These are phyloP conservation scores for Favolaschia claudopus DNA, from an alignment of 768 basidiomycete genomes.

Conservation along the genomic window DNA sequence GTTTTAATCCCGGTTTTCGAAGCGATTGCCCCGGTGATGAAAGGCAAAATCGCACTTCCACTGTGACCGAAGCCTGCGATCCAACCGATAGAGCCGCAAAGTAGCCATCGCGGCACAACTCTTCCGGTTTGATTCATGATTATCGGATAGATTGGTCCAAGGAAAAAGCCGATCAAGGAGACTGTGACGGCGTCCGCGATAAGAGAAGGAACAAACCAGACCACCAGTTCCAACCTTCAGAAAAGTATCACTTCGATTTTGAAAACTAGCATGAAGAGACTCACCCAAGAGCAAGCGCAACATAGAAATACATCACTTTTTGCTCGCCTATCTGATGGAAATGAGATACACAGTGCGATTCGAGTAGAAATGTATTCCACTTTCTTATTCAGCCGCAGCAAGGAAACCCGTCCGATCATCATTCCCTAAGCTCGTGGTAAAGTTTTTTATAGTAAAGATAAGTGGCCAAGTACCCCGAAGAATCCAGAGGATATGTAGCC, in stretches of 20 bases:
- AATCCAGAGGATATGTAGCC: slow-evolving; percentile 59
- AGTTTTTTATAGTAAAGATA: background rate
- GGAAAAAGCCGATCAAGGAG: slow-evolving; percentile 65
- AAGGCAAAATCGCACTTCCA: slow-evolving; percentile 74
- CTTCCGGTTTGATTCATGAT: slow-evolving; percentile 75
- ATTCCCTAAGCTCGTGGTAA: slow-evolving; percentile 54
- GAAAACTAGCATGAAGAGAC: slow-evolving; percentile 17
- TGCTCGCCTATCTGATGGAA: slow-evolving; percentile 57
- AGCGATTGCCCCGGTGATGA: slow-evolving; percentile 73
- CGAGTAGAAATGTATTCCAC: slow-evolving; percentile 39
- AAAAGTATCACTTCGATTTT: background rate
- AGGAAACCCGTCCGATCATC: slow-evolving; percentile 57
- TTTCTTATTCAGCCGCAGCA: slow-evolving; percentile 63
- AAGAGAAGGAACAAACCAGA: slow-evolving; percentile 74
- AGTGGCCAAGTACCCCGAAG: slow-evolving; percentile 31
- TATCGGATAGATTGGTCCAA: slow-evolving; percentile 79
- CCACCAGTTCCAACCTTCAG: slow-evolving; percentile 61
- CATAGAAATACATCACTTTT: slow-evolving; percentile 57
- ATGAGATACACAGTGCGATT: background rate
- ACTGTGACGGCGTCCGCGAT: slow-evolving; percentile 69
- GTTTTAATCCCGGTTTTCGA: slow-evolving; percentile 63
- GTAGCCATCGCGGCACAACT: slow-evolving; percentile 72
- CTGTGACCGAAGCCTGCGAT: slow-evolving; percentile 72
- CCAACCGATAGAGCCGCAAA: slow-evolving; percentile 70
- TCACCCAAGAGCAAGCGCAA: slow-evolving; percentile 54